phyloP scores from a whole-genome alignment of 179 eudicot species.

The Heliamphora ciliata region DNA sequence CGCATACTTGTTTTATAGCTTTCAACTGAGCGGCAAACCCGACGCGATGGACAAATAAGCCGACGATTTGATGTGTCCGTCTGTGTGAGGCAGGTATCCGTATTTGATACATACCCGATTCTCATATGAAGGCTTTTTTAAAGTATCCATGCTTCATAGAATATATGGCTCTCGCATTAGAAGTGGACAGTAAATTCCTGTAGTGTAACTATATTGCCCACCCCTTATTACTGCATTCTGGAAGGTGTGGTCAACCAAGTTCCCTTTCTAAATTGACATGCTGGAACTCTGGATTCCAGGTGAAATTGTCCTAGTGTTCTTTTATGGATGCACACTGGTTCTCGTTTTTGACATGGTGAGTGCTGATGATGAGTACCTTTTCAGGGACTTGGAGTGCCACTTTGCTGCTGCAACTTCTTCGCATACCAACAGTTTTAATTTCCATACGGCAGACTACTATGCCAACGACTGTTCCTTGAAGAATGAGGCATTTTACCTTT shows the following conservation, averaged over 20 bases:
- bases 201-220: neutral
- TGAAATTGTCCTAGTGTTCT: neutral
- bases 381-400: slow-evolving; percentile 32
- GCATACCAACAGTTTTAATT: neutral
- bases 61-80: too few species aligned
- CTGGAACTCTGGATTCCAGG: too few species aligned
- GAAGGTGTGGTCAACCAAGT: neutral
- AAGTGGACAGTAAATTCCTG: neutral
- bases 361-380: slow-evolving; percentile 12
- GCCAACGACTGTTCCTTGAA: slow-evolving; percentile 10
- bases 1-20: too few species aligned
- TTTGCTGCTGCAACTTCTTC: slow-evolving; percentile 21
- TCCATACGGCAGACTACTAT: neutral
- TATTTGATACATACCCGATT: too few species aligned
- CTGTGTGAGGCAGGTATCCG: too few species aligned
- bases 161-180: neutral
- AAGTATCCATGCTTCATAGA: too few species aligned
- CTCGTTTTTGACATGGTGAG: slow-evolving; percentile 10
- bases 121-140: too few species aligned
- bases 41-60: too few species aligned
- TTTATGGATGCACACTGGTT: neutral
- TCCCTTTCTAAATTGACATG: neutral
- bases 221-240: neutral
- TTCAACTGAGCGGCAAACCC: too few species aligned
- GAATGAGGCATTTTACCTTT: slow-evolving; percentile 16